Evolutionary conservation across 2,329 filamentous ascomycete species (phyloP).

Genomic region (Epichloe amarillans): DNA sequence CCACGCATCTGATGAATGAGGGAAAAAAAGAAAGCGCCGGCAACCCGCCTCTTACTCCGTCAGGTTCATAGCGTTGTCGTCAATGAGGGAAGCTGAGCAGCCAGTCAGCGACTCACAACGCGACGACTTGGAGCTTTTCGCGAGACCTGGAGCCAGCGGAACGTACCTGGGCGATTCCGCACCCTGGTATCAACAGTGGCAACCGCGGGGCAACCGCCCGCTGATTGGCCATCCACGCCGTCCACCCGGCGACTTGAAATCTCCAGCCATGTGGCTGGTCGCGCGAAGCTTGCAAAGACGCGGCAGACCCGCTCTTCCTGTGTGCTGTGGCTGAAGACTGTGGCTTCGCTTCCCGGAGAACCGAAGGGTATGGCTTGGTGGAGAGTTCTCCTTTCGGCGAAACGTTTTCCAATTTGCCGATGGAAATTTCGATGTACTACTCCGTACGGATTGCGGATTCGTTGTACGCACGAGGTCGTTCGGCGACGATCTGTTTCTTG

Average conservation of each 20-base stretch:
- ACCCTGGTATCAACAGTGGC: constrained; percentile 33
- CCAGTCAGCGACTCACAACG: constrained; percentile 10
- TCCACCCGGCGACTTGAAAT: constrained; percentile 5
- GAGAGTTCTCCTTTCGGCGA: constrained; percentile 7
- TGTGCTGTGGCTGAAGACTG: constrained; percentile 8
- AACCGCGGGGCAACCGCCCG: constrained; percentile 42
- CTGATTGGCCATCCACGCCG: constrained; percentile 26
- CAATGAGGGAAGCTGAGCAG: constrained; percentile 1
- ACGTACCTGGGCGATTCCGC: constrained; percentile 10
- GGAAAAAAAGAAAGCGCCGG: neutral
- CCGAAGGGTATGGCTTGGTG: neutral
- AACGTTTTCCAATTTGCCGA: constrained; percentile 13
- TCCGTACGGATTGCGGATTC: too few relatives aligned
- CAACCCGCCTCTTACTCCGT: neutral
- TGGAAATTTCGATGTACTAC: constrained; percentile 12
- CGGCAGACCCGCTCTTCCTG: constrained; percentile 6
- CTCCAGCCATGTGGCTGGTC: constrained; percentile 17
- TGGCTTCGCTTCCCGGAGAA: neutral
- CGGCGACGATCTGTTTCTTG: neutral
- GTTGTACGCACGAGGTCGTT: neutral
- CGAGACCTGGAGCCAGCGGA: constrained; percentile 5
- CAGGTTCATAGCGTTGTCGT: constrained; percentile 1
- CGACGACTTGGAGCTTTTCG: constrained; percentile 9
- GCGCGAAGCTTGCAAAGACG: constrained; percentile 8
- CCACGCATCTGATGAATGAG: neutral